A percentile compares a stretch with the other conserved stretches of the same genome.
Conservation (phyloP, 306 rosid species). For the Castanea crenata region DNA sequence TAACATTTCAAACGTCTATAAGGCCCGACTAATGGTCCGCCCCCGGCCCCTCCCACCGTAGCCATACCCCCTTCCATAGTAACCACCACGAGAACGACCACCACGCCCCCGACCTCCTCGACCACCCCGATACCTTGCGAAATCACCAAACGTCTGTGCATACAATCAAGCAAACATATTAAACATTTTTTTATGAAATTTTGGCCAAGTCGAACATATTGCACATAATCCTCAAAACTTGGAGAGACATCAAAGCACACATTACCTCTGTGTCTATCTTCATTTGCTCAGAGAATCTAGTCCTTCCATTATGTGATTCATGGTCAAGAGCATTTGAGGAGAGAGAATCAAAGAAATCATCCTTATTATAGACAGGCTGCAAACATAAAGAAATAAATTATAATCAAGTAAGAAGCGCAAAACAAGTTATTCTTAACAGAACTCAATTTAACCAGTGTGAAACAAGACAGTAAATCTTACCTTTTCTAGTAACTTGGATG, state of each 20-base stretch:
- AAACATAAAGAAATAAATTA: constrained; percentile 20
- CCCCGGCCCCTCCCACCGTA: constrained; percentile 78
- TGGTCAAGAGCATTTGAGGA: constrained; percentile 46
- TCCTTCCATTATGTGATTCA: constrained; percentile 71
- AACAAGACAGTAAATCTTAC: constrained; percentile 33
- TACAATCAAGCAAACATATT: constrained; percentile 26
- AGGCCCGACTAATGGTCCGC: constrained; percentile 34
- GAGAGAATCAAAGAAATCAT: constrained; percentile 85
- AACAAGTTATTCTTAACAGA: not conserved
- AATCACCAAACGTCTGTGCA: constrained; percentile 87
- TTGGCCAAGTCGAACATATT: constrained; percentile 5
- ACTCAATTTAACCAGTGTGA: constrained; percentile 2
- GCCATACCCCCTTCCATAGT: constrained; percentile 69
- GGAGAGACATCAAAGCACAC: not conserved
- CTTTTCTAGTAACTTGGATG: constrained; percentile 47
- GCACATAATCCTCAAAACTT: constrained; percentile 9
- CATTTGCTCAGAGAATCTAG: constrained; percentile 75
- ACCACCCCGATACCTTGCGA: constrained; percentile 75
- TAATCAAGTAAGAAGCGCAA: constrained; percentile 10
- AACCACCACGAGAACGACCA: constrained; percentile 77
- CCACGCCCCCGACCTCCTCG: constrained; percentile 80
- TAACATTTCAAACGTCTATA: constrained; percentile 31
- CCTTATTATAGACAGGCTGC: constrained; percentile 81
- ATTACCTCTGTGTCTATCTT: constrained; percentile 86
- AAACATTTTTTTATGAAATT: not conserved